Conservation (phyloP, 2,329 filamentous ascomycete species). For the Cordyceps cateniannulata region DNA sequence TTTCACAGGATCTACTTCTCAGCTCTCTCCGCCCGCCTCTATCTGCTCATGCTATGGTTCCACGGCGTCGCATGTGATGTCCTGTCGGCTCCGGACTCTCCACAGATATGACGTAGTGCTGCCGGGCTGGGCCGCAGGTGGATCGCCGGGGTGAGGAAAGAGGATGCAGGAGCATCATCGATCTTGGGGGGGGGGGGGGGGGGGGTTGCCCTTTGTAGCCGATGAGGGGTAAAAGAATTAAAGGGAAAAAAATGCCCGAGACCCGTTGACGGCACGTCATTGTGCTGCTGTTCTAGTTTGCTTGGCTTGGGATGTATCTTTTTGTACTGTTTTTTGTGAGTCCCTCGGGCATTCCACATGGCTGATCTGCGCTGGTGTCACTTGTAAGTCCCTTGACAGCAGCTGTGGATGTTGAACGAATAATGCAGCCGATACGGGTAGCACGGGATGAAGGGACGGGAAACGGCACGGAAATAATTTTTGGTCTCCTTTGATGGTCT, state of each 20-base stretch:
- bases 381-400: neutral
- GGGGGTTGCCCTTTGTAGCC: neutral
- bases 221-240: neutral
- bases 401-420: neutral
- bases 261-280: neutral
- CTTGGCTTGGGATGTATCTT: conserved; percentile 1
- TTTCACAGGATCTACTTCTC: neutral
- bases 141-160: neutral
- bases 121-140: neutral
- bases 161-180: neutral
- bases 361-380: neutral
- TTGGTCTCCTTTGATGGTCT: neutral
- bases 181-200: too few species aligned
- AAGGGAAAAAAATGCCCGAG: neutral
- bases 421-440: neutral
- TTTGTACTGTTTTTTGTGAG: neutral
- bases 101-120: conserved; percentile 2
- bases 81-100: neutral
- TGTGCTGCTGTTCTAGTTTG: neutral
- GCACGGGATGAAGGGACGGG: neutral
- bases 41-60: neutral
- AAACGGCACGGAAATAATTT: neutral
- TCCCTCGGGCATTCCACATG: neutral
- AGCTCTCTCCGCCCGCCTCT: neutral
- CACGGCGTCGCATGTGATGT: neutral